Percentiles rank a stretch among this genome's conserved stretches.
Conservation (phyloP, 305 asterid genomes). For the Rubia tinctorum region DNA sequence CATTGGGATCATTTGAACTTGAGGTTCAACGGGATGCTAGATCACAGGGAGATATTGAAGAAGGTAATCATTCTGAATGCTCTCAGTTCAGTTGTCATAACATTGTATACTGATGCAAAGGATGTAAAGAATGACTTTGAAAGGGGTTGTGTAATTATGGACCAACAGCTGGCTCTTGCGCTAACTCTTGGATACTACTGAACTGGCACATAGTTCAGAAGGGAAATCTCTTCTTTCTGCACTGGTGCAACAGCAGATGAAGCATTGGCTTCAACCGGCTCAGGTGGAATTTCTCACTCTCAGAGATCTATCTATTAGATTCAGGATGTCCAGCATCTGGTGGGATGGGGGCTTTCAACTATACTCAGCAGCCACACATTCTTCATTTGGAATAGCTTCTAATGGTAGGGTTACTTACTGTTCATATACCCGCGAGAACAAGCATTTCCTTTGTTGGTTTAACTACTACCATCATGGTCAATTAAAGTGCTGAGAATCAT, state of each 20-base stretch:
- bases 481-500: conserved; percentile 13
- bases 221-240: conserved; percentile 67
- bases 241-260: conserved; percentile 63
- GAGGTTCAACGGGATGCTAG: conserved; percentile 38
- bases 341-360: conserved; percentile 81
- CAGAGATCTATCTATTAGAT: conserved; percentile 57
- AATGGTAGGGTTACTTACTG: conserved; percentile 79
- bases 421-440: conserved; percentile 75
- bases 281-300: conserved; percentile 55
- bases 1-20: conserved; percentile 37
- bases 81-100: conserved; percentile 56
- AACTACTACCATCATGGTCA: not conserved
- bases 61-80: conserved; percentile 43
- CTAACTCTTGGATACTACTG: conserved; percentile 39
- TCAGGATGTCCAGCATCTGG: conserved; percentile 70
- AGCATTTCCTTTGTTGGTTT: not conserved
- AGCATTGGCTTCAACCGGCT: conserved; percentile 55
- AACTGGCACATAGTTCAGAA: conserved; percentile 54
- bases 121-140: conserved; percentile 77
- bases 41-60: conserved; percentile 39
- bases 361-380: conserved; percentile 54
- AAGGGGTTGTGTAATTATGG: conserved; percentile 85
- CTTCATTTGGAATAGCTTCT: conserved; percentile 84
- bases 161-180: conserved; percentile 93
- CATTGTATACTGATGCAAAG: conserved; percentile 62